phyloP scores from a whole-genome alignment of 2,329 filamentous ascomycete genomes.

The Lachnellula occidentalis region DNA sequence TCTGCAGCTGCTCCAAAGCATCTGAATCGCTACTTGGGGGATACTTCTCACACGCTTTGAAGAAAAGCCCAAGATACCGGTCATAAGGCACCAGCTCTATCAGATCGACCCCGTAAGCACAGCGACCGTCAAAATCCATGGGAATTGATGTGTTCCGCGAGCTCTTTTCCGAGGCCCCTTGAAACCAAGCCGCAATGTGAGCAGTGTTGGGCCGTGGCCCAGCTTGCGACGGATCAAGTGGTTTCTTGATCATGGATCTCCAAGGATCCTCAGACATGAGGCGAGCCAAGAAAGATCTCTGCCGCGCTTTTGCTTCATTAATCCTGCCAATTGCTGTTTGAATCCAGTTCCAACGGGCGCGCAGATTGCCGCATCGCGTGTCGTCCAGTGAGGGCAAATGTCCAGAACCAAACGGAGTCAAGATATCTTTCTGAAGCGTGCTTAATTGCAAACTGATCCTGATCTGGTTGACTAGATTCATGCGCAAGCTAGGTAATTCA shows the following conservation, averaged over 20 bases:
- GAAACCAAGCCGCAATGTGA: conserved; percentile 5
- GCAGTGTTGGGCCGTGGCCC: conserved; percentile 2
- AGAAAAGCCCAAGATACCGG: conserved; percentile 9
- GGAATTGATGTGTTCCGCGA: neutral
- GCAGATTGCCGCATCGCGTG: too few species aligned
- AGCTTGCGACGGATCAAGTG: conserved; percentile 10
- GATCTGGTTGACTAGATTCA: too few species aligned
- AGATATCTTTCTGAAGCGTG: too few species aligned
- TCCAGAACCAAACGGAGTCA: too few species aligned
- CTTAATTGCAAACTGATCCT: too few species aligned
- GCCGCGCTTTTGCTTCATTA: conserved; percentile 3
- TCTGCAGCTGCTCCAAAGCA: neutral
- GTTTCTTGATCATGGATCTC: conserved; percentile 11
- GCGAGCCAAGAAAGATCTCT: conserved; percentile 5
- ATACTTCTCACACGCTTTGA: conserved; percentile 4
- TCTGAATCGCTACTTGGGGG: conserved; percentile 1
- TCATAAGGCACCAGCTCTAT: conserved; percentile 10
- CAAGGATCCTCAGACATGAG: conserved; percentile 5
- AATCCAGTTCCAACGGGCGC: conserved; percentile 3
- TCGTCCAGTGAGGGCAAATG: too few species aligned
- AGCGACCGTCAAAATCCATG: too few species aligned
- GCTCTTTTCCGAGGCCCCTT: neutral
- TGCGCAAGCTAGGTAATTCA: too few species aligned
- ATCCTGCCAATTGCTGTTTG: neutral
- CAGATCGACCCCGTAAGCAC: neutral